Conservation (phyloP, 2,329 filamentous ascomycete species). For the Nannizziopsis barbatae region DNA sequence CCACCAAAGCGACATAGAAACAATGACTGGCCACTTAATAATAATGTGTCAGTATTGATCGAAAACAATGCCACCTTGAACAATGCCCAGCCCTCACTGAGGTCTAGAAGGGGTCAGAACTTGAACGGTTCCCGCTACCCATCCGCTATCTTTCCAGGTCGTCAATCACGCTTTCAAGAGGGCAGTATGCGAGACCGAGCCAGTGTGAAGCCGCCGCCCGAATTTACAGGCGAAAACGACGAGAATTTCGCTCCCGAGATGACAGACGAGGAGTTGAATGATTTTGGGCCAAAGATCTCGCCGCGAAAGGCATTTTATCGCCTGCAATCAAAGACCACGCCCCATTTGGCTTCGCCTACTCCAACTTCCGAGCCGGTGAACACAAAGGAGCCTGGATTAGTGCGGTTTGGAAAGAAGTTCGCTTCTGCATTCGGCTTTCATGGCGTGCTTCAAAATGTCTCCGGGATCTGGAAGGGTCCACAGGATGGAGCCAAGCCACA, state of each 20-base stretch:
- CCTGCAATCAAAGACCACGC: neutral
- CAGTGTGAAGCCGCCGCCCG: constrained; percentile 57
- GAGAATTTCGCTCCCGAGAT: constrained; percentile 7
- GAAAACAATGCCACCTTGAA: constrained; percentile 6
- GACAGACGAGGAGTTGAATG: constrained; percentile 5
- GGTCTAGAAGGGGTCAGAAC: constrained; percentile 10
- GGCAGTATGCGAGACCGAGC: constrained; percentile 77
- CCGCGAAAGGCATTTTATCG: neutral
- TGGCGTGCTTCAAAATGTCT: constrained; percentile 36
- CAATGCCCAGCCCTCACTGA: constrained; percentile 7
- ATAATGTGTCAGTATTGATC: constrained; percentile 2
- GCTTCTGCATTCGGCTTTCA: constrained; percentile 45
- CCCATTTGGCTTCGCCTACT: neutral
- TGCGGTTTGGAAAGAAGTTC: constrained; percentile 46
- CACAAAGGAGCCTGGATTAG: constrained; percentile 37
- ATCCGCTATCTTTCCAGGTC: constrained; percentile 9
- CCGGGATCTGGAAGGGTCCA: constrained; percentile 35
- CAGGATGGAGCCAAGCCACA: constrained; percentile 35
- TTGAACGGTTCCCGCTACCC: neutral
- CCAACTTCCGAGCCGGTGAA: constrained; percentile 6
- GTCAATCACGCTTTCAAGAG: constrained; percentile 54
- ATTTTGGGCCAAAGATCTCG: neutral
- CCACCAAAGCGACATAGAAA: constrained; percentile 34
- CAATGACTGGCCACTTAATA: constrained; percentile 35
- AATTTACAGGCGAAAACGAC: constrained; percentile 46